These are phyloP conservation scores for Chrysoporthe deuterocubensis DNA, from an alignment of 2,329 filamentous ascomycete genomes.

Conservation along the genomic window DNA sequence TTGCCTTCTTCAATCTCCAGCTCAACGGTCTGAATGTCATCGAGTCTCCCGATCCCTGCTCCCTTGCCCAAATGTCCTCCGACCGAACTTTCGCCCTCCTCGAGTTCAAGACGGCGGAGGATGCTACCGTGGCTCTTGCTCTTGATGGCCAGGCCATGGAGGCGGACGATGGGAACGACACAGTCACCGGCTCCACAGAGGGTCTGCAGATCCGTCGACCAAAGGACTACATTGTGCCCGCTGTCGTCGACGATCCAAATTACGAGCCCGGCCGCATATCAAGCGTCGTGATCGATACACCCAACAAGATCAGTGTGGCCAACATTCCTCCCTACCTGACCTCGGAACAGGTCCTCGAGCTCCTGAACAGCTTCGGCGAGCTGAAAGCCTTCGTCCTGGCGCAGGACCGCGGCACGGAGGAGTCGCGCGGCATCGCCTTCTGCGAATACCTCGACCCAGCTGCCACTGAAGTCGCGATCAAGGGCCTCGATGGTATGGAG, in stretches of 20 bases:
- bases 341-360: conserved; percentile 89
- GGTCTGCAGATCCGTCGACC: conserved; percentile 82
- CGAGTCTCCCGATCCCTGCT: conserved; percentile 80
- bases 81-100: conserved; percentile 82
- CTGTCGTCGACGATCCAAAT: conserved; percentile 71
- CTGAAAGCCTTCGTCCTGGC: conserved; percentile 90
- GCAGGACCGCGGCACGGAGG: conserved; percentile 82
- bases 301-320: conserved; percentile 92
- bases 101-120: conserved; percentile 85
- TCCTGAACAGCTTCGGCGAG: conserved; percentile 88
- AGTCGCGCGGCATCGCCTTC: conserved; percentile 93
- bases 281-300: conserved; percentile 83
- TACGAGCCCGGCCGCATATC: conserved; percentile 79
- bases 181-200: conserved; percentile 49
- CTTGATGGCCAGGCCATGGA: conserved; percentile 91
- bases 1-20: conserved; percentile 93
- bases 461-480: conserved; percentile 82
- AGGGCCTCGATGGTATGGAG: conserved; percentile 91
- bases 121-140: conserved; percentile 89
- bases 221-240: conserved; percentile 95
- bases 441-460: conserved; percentile 86
- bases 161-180: conserved; percentile 65
- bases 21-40: conserved; percentile 96
- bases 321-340: conserved; percentile 87
- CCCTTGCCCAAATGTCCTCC: conserved; percentile 79